A percentile compares a stretch with the other conserved stretches of the same genome.
Conservation (phyloP, 495 filamentous ascomycete genomes). For the Tirmania nivea region DNA sequence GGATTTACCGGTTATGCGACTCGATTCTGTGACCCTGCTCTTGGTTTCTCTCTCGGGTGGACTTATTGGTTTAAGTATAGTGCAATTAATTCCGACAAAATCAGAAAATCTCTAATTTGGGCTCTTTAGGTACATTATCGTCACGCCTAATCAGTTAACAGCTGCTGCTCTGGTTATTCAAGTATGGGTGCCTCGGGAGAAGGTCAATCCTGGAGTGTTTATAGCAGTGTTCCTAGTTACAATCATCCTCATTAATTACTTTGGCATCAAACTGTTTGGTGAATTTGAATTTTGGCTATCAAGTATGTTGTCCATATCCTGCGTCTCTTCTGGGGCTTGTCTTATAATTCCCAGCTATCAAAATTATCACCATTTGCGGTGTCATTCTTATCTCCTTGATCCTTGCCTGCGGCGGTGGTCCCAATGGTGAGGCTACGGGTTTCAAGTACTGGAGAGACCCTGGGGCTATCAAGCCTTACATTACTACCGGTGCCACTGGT, state of each 20-base stretch:
- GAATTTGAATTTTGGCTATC: constrained; percentile 32
- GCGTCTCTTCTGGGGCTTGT: background rate
- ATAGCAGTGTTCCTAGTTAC: constrained; percentile 43
- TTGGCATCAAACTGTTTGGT: constrained; percentile 28
- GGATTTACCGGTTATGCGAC: constrained; percentile 40
- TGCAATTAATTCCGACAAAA: background rate
- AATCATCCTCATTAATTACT: constrained; percentile 40
- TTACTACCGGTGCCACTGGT: constrained; percentile 21
- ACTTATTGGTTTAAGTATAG: constrained; percentile 37
- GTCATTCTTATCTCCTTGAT: constrained; percentile 44
- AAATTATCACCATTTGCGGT: constrained; percentile 45
- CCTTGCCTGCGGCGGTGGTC: constrained; percentile 55
- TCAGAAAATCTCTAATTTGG: background rate
- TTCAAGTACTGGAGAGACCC: constrained; percentile 64
- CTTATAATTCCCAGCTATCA: constrained; percentile 24
- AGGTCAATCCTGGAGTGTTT: constrained; percentile 52
- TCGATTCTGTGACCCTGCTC: constrained; percentile 38
- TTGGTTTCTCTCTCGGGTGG: constrained; percentile 43
- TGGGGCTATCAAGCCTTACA: constrained; percentile 32
- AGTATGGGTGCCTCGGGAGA: constrained; percentile 39
- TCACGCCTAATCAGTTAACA: constrained; percentile 59
- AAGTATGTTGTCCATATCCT: constrained; percentile 5
- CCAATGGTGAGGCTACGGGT: constrained; percentile 44
- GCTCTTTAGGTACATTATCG: constrained; percentile 42
- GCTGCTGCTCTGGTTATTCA: constrained; percentile 49